These are phyloP conservation scores for Plicaturopsis crispa DNA, from an alignment of 768 basidiomycete species.

Conservation along the genomic window DNA sequence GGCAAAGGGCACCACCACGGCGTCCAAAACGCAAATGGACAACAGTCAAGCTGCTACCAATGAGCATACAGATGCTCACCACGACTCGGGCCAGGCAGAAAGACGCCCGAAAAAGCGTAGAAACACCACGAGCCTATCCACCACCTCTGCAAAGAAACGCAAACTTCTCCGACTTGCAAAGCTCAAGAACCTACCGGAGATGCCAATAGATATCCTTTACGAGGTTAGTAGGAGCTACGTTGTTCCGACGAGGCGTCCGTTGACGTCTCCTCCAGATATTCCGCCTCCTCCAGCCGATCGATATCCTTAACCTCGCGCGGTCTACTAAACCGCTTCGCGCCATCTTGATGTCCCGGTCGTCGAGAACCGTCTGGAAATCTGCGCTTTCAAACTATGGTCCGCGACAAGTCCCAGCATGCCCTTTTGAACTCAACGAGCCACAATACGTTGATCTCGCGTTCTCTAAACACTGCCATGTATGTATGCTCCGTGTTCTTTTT, in stretches of 20 bases:
- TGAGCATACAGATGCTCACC: too few species aligned
- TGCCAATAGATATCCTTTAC: constrained; percentile 26
- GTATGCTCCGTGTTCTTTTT: background rate
- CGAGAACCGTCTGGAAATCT: constrained; percentile 16
- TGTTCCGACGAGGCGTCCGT: background rate
- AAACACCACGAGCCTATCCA: too few species aligned
- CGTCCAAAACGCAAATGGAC: too few species aligned
- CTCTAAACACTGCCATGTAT: constrained; percentile 11
- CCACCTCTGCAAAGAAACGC: too few species aligned
- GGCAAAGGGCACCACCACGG: too few species aligned
- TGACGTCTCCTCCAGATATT: constrained; percentile 16
- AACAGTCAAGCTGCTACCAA: too few species aligned
- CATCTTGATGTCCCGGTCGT: constrained; percentile 13
- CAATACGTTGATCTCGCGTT: constrained; percentile 10
- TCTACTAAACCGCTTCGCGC: constrained; percentile 16
- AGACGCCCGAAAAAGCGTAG: too few species aligned
- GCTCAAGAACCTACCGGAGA: constrained; percentile 25
- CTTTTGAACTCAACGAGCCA: constrained; percentile 10
- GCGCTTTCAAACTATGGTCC: constrained; percentile 21
- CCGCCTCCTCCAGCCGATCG: constrained; percentile 16
- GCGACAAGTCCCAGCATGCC: constrained; percentile 6
- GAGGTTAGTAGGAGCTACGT: constrained; percentile 20
- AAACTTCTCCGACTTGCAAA: too few species aligned
- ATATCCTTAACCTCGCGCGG: constrained; percentile 20
- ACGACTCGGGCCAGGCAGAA: too few species aligned